Evolutionary conservation across 768 basidiomycete species (phyloP), one percentile per base, ranked within the genome.

Genomic region (Tricholoma flavovirens): DNA sequence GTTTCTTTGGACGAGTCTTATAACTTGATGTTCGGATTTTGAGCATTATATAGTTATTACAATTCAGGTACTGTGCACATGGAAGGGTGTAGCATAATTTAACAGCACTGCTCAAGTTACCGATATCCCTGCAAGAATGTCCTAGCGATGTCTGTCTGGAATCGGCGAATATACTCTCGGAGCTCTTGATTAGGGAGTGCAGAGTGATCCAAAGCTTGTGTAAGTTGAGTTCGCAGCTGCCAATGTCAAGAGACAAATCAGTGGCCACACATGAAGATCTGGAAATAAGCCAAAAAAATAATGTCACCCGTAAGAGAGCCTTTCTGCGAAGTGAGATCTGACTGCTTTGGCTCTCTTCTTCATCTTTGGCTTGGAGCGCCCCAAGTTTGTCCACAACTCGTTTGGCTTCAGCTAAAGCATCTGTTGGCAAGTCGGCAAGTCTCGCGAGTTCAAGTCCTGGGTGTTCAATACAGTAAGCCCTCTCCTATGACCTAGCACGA

Each of bases 371-470:
- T 55, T 90, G 82, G 7, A 85, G 69, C 19, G 80, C 80, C 3
- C 77, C 71, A 9, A 97, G 78, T 8, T 69, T 73, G 12, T 76
- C 74, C 2, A 91, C 82, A 0, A 90, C 82, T 54, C 81, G 74
- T 56, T 71, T 79, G 5, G 81, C 86, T 67, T 88, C 84, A 4
- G 64, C 59, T 40, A 94, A 67, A 11, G 96, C 83, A 48, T 88
- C 81, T 0, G 68, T 59, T 0, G 96, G 96, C 0, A 99, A 75
- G 64, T 94, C 92, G 0, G 93, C 94, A 5, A 96, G 78, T 48
- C 83, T 82, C 11, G 95, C 94, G 24, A 98, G 80, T 62, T 97
- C 90, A 10, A 99, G 75, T 2, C 96, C 95, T 95, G 59, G 21
- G 33, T 33, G 14, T 17, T 19, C 24, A 53, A 42, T 21, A 53